These are phyloP conservation scores for Drechslerella coelobrocha DNA, from an alignment of 2,329 filamentous ascomycete species.

Conservation along the genomic window DNA sequence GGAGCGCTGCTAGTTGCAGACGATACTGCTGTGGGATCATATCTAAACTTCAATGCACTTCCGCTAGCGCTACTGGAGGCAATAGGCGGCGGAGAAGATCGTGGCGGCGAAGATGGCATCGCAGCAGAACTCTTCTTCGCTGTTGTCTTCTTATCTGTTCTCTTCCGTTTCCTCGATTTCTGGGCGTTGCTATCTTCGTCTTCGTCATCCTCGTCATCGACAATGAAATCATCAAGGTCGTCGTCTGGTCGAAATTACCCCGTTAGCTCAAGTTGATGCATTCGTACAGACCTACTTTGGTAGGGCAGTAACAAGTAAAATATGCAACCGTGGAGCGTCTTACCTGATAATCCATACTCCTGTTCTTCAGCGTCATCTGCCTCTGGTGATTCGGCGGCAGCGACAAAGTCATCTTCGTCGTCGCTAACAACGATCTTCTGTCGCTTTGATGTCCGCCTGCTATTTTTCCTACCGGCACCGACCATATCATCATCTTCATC, in stretches of 20 bases:
- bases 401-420: conserved; percentile 72
- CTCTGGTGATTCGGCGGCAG: conserved; percentile 65
- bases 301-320: conserved; percentile 36
- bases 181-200: conserved; percentile 67
- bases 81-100: conserved; percentile 62
- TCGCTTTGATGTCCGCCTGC: conserved; percentile 59
- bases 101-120: conserved; percentile 28
- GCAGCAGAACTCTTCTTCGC: conserved; percentile 70
- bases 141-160: conserved; percentile 64
- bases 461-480: conserved; percentile 64
- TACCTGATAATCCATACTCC: conserved; percentile 47
- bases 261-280: too few relatives aligned
- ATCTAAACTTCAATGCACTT: conserved; percentile 65
- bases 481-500: conserved; percentile 71
- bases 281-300: too few relatives aligned
- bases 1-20: conserved; percentile 81
- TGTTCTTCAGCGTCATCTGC: conserved; percentile 67
- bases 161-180: conserved; percentile 72
- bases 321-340: conserved; percentile 1
- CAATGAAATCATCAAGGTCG: conserved; percentile 87
- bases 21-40: conserved; percentile 69
- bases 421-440: conserved; percentile 71
- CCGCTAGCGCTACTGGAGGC: conserved; percentile 59
- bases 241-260: conserved; percentile 56
- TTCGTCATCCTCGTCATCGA: conserved; percentile 79